phyloP scores from a whole-genome alignment of 2,329 filamentous ascomycete genomes.

The Talaromyces piceae region DNA sequence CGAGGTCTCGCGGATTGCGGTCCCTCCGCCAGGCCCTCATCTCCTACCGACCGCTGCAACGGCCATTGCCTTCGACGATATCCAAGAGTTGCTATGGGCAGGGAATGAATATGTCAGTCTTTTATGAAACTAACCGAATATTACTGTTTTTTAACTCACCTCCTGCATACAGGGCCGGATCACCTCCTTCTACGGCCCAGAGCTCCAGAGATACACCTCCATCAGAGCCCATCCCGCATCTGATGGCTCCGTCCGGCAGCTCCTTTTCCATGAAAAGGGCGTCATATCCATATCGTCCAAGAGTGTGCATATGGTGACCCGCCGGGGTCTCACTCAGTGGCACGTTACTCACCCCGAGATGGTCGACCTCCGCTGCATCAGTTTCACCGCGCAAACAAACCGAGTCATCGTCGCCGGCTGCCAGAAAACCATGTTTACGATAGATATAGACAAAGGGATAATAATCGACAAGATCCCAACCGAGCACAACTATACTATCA shows the following conservation, averaged over 20 bases:
- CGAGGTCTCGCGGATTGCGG: constrained; percentile 72
- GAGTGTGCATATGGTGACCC: constrained; percentile 80
- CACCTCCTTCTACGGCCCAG: constrained; percentile 77
- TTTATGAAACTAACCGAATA: neutral
- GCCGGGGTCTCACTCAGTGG: constrained; percentile 80
- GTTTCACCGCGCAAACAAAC: constrained; percentile 79
- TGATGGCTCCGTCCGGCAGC: constrained; percentile 76
- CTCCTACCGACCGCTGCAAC: constrained; percentile 64
- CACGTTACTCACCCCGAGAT: constrained; percentile 74
- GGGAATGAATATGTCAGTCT: constrained; percentile 76
- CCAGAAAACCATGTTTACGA: constrained; percentile 76
- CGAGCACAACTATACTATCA: constrained; percentile 74
- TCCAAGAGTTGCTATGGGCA: constrained; percentile 85
- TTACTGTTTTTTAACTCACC: neutral
- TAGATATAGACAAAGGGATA: constrained; percentile 64
- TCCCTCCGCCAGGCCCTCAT: constrained; percentile 69
- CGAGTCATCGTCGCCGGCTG: constrained; percentile 81
- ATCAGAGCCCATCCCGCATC: constrained; percentile 67
- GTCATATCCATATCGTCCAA: constrained; percentile 76
- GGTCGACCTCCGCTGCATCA: constrained; percentile 87
- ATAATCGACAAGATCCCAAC: constrained; percentile 66
- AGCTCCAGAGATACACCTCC: constrained; percentile 83
- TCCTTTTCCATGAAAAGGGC: constrained; percentile 85
- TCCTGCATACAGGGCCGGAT: constrained; percentile 63
- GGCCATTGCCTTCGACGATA: constrained; percentile 80